A percentile compares a stretch with the other conserved stretches of the same genome.
These are phyloP conservation scores for Pleurotus platypus DNA, from an alignment of 768 basidiomycete species.

Conservation along the genomic window DNA sequence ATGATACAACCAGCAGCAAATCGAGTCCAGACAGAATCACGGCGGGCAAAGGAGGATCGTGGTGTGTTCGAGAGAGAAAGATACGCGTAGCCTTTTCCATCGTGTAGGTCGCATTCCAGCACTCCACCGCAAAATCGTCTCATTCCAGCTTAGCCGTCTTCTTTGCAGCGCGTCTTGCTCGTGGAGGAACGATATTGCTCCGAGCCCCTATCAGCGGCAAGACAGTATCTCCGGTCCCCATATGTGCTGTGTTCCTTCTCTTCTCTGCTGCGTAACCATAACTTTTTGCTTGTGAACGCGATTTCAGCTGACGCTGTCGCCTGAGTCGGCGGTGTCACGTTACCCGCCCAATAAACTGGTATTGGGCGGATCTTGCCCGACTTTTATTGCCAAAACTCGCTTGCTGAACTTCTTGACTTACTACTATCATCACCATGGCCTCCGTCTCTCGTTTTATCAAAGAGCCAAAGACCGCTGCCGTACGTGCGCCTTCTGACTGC, in stretches of 20 bases:
- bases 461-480: constrained; percentile 75
- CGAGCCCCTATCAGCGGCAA: too few relatives aligned
- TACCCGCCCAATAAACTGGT: not conserved
- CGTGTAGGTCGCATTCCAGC: too few relatives aligned
- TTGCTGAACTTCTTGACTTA: constrained; percentile 8
- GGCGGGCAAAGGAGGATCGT: too few relatives aligned
- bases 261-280: not conserved
- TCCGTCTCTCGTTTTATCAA: constrained; percentile 45
- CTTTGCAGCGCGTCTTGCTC: too few relatives aligned
- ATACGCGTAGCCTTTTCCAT: too few relatives aligned
- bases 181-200: too few relatives aligned
- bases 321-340: not conserved
- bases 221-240: too few relatives aligned
- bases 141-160: too few relatives aligned
- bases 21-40: too few relatives aligned
- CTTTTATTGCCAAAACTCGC: not conserved
- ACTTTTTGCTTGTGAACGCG: not conserved
- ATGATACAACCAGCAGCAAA: too few relatives aligned
- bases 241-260: not conserved
- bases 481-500: constrained; percentile 35
- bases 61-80: too few relatives aligned
- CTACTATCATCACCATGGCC: constrained; percentile 19
- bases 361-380: constrained; percentile 19
- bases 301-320: not conserved
- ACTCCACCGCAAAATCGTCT: too few relatives aligned